Evolutionary conservation across 768 basidiomycete species (phyloP), one percentile per base, ranked within the genome.

Genomic region (Naganishia vishniacii): DNA sequence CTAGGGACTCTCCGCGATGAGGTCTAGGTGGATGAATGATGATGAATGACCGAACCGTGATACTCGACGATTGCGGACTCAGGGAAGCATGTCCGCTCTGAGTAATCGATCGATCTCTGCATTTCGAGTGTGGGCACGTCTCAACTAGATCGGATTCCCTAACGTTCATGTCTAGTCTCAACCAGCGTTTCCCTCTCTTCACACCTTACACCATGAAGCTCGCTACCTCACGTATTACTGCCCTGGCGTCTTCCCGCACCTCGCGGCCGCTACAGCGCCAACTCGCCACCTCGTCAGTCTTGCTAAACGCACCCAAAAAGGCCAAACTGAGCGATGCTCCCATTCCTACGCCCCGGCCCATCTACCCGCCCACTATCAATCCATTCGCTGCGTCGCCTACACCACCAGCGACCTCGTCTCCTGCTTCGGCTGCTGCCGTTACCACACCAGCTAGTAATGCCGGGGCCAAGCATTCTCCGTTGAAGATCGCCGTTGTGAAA

Each of bases 331-430:
- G 45, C 42, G 45, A 60, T 28, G 63, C 44, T 51, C 64, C 64
- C 2, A 32, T 60, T 23, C 58, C 64, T 16, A 62, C 64, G n/a
- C 66, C 66, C 20, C 62, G 66, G n/a, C 72, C 74, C 20, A 63
- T 69, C 48, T 76, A 71, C 60, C 75, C 75, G 5, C 69, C 73
- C 1, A 71, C 75, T 1, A 67, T 67, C 29, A 70, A 76, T 64
- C 75, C 75, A 3, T 76, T 76, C 66, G 64, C 67, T 20, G 71
- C 66, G 0, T 29, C 66, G 9, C 56, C 65, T 23, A 3, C 53
- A 40, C 53, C 53, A 26, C 53, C 53, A 15, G 40, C 53, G 20
- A 40, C 45, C 8, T n/a, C 51, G 5, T 44, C 63, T 20, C 42
- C 46, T 12, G 16, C 31, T 23, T 15, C 41, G 31, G 29, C 48